Conservation (phyloP, 2,329 filamentous ascomycete species). For the Aspergillus thermomutatus region DNA sequence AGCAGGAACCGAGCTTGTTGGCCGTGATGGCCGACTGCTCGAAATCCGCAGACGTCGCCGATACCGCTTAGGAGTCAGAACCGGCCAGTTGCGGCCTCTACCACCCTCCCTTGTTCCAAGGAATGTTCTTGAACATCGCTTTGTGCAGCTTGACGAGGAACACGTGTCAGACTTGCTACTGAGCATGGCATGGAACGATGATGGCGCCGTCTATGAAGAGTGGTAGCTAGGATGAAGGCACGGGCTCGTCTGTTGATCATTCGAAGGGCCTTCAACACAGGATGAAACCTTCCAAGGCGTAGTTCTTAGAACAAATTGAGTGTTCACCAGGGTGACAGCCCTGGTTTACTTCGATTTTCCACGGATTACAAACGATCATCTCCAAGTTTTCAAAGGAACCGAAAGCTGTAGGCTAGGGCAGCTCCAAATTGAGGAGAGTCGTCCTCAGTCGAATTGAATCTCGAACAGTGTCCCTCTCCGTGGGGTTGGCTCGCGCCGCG, state of each 20-base stretch:
- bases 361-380: neutral
- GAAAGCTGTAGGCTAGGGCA: neutral
- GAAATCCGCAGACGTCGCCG: neutral
- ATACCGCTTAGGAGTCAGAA: neutral
- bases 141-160: neutral
- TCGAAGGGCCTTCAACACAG: neutral
- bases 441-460: neutral
- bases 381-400: neutral
- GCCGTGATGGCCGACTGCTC: neutral
- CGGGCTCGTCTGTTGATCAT: neutral
- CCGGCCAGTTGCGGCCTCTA: neutral
- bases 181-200: neutral
- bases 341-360: neutral
- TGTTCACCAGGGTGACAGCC: neutral
- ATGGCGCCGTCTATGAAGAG: neutral
- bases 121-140: neutral
- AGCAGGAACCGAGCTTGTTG: neutral
- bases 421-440: neutral
- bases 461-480: neutral
- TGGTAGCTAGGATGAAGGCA: neutral
- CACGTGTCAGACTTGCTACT: neutral
- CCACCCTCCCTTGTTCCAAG: neutral
- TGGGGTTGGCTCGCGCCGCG: neutral
- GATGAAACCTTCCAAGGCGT: neutral
- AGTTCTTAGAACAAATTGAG: neutral